These are phyloP conservation scores for Erysimum cheiranthoides DNA, from an alignment of 345 rosid species.

Conservation along the genomic window DNA sequence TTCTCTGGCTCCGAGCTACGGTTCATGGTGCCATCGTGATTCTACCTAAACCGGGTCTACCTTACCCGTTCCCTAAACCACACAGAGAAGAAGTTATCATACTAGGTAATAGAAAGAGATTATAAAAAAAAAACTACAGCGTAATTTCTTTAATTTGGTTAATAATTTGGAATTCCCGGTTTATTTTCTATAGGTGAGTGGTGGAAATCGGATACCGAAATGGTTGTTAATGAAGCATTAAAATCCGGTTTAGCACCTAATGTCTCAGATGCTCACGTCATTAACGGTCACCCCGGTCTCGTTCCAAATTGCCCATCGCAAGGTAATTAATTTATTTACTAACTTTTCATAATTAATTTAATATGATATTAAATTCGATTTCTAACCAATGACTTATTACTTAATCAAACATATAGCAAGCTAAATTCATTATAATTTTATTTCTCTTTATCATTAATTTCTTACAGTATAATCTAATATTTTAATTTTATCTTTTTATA, in stretches of 20 bases:
- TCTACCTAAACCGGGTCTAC: conserved; percentile 79
- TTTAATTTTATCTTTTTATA: background rate
- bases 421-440: background rate
- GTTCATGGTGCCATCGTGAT: conserved; percentile 85
- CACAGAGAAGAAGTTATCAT: conserved; percentile 61
- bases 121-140: too few species aligned
- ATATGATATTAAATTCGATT: too few species aligned
- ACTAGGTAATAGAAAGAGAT: conserved; percentile 47
- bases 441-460: background rate
- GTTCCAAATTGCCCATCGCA: conserved; percentile 59
- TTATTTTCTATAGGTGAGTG: conserved; percentile 65
- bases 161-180: background rate
- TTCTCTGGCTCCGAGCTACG: conserved; percentile 93
- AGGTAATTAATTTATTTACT: conserved; percentile 51
- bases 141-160: background rate
- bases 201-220: conserved; percentile 96
- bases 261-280: conserved; percentile 92
- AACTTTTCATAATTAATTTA: too few species aligned
- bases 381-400: too few species aligned
- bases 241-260: conserved; percentile 83
- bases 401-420: too few species aligned
- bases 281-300: conserved; percentile 78
- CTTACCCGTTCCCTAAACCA: conserved; percentile 89
- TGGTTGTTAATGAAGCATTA: conserved; percentile 68
- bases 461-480: background rate